Evolutionary conservation across 2,329 filamentous ascomycete species (phyloP).

Genomic region (Cordyceps javanica): DNA sequence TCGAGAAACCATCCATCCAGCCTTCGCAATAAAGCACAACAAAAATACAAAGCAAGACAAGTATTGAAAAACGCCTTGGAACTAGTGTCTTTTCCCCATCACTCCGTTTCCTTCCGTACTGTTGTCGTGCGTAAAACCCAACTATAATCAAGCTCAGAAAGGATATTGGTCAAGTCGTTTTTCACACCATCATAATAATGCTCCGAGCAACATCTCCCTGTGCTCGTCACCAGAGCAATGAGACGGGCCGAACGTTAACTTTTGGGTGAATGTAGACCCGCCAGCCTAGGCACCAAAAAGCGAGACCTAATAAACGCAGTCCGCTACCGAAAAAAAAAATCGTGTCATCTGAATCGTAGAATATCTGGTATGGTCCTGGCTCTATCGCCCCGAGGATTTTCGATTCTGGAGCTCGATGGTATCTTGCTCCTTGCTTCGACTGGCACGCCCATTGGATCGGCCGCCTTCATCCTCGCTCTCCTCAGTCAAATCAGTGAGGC

Average conservation of each 20-base stretch:
- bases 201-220: background rate
- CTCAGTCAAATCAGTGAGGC: conserved; percentile 71
- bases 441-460: conserved; percentile 36
- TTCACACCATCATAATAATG: conserved; percentile 1
- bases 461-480: conserved; percentile 61
- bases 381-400: conserved; percentile 29
- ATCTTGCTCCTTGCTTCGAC: conserved; percentile 30
- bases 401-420: conserved; percentile 46
- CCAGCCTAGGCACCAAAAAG: background rate
- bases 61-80: conserved; percentile 1
- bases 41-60: background rate
- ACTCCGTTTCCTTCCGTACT: conserved; percentile 5
- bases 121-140: background rate
- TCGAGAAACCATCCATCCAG: background rate
- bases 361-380: background rate
- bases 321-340: conserved; percentile 12
- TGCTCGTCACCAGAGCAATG: background rate
- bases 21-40: background rate
- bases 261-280: background rate
- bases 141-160: background rate
- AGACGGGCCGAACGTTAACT: background rate
- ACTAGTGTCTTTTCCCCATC: conserved; percentile 6
- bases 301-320: background rate
- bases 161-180: background rate
- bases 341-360: conserved; percentile 11